Base-by-base conservation (phyloP, 257 asterid species). In the Henckelia pumila region DNA sequence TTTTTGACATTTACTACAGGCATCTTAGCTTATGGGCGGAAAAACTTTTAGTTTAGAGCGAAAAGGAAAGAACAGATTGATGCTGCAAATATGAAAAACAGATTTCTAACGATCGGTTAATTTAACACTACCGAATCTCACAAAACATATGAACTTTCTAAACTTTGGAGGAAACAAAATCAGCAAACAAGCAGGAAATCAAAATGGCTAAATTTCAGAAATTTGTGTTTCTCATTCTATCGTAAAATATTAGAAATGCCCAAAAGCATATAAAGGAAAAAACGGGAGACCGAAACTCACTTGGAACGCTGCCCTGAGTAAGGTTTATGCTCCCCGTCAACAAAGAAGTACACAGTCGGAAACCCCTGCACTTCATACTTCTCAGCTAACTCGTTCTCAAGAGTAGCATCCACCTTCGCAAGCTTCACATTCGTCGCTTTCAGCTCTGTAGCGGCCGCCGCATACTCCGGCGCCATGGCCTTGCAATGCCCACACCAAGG, bases 401-500 rank as follows among this genome's bases (percentile, higher is more conserved):
- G 90, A 35, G 92, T 76, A 16, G 95, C 99, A 71, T 93, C 99
- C 56, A 93, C 97, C 82, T 90, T 93, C 3, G 95, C 96, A 37
- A 93, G 87, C 78, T 74, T 80, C 80, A 88, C 97, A 64, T 73
- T 76, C 76, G 70, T 81, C 58, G 61, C 81, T 75, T 80, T 81
- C 71, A 93, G 77, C 80, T 77, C 95, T 16, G 96, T 88, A n/a
- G 99, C 99, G 11, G 96, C 99, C 22, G 95, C 96, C 2, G 99
- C 99, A 56, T 85, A 93, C 81, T 93, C 99, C 79, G 97, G 99
- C 35, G 95, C 86, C 72, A 93, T 79, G 24, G 84, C 68, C 84
- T 85, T 78, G 76, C 99, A 93, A 70, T 93, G 99, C 3, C 97
- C 96, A 66, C 99, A 93, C 99, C 99, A 93, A 40, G 97, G 96